A percentile compares a stretch with the other conserved stretches of the same genome.
These are phyloP conservation scores for Russula sp. DNA, from an alignment of 768 basidiomycete genomes.

Conservation along the genomic window DNA sequence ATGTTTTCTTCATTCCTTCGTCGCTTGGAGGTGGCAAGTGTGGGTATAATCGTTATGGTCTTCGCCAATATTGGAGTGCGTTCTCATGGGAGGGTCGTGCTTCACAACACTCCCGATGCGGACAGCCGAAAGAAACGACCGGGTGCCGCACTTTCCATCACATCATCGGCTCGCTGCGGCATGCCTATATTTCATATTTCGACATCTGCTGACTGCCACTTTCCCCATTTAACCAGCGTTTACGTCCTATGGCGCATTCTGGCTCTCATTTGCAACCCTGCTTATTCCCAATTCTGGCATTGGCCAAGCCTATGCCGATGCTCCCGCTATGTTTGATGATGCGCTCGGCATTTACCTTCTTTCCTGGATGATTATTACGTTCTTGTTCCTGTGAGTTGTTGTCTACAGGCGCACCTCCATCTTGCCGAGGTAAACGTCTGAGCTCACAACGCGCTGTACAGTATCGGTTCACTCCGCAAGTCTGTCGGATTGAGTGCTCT, in stretches of 20 bases:
- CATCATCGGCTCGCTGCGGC: neutral
- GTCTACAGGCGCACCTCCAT: neutral
- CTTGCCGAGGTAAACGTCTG: neutral
- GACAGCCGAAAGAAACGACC: too few relatives aligned
- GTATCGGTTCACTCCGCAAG: constrained; percentile 45
- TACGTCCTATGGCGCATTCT: constrained; percentile 81
- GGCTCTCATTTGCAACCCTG: constrained; percentile 77
- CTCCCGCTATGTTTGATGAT: constrained; percentile 36
- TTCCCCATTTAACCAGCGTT: constrained; percentile 49
- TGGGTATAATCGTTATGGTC: neutral
- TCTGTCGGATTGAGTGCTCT: constrained; percentile 46
- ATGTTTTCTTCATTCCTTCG: too few relatives aligned
- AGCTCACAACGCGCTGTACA: constrained; percentile 22
- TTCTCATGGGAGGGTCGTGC: neutral
- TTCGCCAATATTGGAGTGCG: neutral
- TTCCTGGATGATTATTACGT: constrained; percentile 69
- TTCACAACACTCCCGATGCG: too few relatives aligned
- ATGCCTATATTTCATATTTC: neutral
- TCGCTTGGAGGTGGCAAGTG: neutral
- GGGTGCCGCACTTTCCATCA: too few relatives aligned
- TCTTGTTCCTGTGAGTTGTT: constrained; percentile 54
- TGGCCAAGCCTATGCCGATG: constrained; percentile 40
- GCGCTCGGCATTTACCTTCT: constrained; percentile 73
- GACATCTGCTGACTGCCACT: neutral
- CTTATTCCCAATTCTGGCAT: constrained; percentile 67